Conservation (phyloP, 1,284 basidiomycete genomes). For the Malassezia sympodialis region DNA sequence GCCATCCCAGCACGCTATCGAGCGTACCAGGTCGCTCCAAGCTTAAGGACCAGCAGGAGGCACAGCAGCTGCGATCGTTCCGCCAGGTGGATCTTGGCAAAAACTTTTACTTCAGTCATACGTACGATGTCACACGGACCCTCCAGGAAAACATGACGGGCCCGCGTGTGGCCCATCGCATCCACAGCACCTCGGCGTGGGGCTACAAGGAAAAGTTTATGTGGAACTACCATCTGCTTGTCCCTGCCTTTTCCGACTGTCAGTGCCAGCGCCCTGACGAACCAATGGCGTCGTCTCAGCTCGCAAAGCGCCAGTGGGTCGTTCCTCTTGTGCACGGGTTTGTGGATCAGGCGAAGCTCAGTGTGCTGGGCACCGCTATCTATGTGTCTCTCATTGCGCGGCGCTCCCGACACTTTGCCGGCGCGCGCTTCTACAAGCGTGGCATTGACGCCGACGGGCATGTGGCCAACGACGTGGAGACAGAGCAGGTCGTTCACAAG, state of each 20-base stretch:
- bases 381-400: constrained; percentile 90
- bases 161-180: constrained; percentile 30
- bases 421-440: constrained; percentile 85
- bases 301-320: constrained; percentile 61
- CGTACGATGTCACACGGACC: constrained; percentile 91
- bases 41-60: constrained; percentile 37
- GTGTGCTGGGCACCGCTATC: constrained; percentile 76
- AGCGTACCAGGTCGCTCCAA: constrained; percentile 33
- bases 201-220: constrained; percentile 80
- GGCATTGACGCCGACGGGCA: constrained; percentile 84
- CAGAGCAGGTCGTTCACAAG: constrained; percentile 94
- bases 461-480: constrained; percentile 98
- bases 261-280: constrained; percentile 15
- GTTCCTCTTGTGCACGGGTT: constrained; percentile 88
- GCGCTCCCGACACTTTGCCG: constrained; percentile 87
- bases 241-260: constrained; percentile 52
- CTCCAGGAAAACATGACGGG: constrained; percentile 81
- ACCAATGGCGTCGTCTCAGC: constrained; percentile 26
- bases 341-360: constrained; percentile 94
- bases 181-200: constrained; percentile 37
- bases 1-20: constrained; percentile 29
- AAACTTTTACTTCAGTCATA: constrained; percentile 98
- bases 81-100: constrained; percentile 95
- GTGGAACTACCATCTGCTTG: constrained; percentile 91
- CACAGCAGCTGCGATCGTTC: constrained; percentile 70